Percentiles rank a stretch among this genome's conserved stretches.
Conservation (phyloP, 108 stramenopile genomes). For the Cyclotella choctawhatcheeana region DNA sequence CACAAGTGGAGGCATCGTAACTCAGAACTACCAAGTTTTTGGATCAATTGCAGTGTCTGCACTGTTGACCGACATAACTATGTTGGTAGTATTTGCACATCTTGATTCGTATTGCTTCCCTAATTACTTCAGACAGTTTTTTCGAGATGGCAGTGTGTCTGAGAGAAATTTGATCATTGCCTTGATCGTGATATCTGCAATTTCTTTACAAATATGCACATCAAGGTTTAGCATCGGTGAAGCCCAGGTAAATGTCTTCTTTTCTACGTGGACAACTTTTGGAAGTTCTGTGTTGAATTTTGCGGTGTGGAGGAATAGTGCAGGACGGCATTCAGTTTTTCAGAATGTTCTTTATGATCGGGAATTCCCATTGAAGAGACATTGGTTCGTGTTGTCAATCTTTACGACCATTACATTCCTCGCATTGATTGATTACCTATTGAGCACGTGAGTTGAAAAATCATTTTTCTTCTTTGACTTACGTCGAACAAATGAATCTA, state of each 20-base stretch:
- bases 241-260: constrained; percentile 72
- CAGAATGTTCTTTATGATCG: constrained; percentile 32
- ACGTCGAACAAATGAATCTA: not conserved
- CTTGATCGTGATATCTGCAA: constrained; percentile 18
- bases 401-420: constrained; percentile 26
- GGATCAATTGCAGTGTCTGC: constrained; percentile 30
- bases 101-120: constrained; percentile 38
- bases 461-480: not conserved
- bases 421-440: constrained; percentile 19
- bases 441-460: constrained; percentile 9
- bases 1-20: constrained; percentile 17
- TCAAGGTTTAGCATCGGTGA: constrained; percentile 63
- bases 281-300: constrained; percentile 17
- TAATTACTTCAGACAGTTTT: constrained; percentile 18
- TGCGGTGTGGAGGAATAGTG: constrained; percentile 33
- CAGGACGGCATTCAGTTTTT: constrained; percentile 27
- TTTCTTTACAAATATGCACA: constrained; percentile 56
- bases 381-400: constrained; percentile 32
- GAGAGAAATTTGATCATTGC: constrained; percentile 33
- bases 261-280: constrained; percentile 72
- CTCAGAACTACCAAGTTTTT: constrained; percentile 20
- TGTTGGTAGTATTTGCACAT: constrained; percentile 26
- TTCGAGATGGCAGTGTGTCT: constrained; percentile 28
- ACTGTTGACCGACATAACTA: constrained; percentile 21
- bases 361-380: constrained; percentile 12